Conservation (phyloP, 805 yeast genomes). For the Zygosaccharomyces siamensis region DNA sequence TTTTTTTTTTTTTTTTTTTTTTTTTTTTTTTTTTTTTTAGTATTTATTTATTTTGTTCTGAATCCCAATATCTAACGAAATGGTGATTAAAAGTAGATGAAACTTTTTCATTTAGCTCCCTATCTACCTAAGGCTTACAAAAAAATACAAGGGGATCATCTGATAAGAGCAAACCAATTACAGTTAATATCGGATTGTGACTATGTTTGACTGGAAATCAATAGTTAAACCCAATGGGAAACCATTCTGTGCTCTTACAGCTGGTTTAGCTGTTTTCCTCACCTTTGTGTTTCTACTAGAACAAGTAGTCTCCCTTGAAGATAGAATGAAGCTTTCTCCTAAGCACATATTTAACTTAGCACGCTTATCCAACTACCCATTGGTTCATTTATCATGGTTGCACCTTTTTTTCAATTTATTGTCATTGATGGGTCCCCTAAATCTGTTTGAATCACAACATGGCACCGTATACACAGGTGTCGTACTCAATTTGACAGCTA, state of each 20-base stretch:
- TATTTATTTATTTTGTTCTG: too few relatives aligned
- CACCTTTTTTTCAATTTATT: slow-evolving; percentile 60
- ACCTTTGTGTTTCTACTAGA: slow-evolving; percentile 40
- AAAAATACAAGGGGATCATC: neutral
- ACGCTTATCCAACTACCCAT: slow-evolving; percentile 56
- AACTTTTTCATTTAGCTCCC: neutral
- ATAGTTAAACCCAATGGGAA: slow-evolving; percentile 20
- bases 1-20: too few relatives aligned
- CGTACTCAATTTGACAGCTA: slow-evolving; percentile 66
- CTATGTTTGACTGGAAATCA: slow-evolving; percentile 10
- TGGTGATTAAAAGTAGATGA: neutral
- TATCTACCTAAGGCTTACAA: neutral
- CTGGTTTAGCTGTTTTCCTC: slow-evolving; percentile 56
- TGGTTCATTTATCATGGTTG: slow-evolving; percentile 56
- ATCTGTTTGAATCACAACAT: slow-evolving; percentile 61
- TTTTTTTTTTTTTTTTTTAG: too few relatives aligned
- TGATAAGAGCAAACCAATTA: neutral
- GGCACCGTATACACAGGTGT: slow-evolving; percentile 88
- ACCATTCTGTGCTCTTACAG: slow-evolving; percentile 56
- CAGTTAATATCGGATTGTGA: neutral
- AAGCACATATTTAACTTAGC: slow-evolving; percentile 12
- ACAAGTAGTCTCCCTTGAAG: slow-evolving; percentile 12
- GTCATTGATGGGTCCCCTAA: slow-evolving; percentile 54
- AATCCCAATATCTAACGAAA: too few relatives aligned
- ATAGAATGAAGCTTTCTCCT: slow-evolving; percentile 15